Evolutionary conservation across 768 basidiomycete genomes (phyloP).

Genomic region (Rossbeevera mucosa): DNA sequence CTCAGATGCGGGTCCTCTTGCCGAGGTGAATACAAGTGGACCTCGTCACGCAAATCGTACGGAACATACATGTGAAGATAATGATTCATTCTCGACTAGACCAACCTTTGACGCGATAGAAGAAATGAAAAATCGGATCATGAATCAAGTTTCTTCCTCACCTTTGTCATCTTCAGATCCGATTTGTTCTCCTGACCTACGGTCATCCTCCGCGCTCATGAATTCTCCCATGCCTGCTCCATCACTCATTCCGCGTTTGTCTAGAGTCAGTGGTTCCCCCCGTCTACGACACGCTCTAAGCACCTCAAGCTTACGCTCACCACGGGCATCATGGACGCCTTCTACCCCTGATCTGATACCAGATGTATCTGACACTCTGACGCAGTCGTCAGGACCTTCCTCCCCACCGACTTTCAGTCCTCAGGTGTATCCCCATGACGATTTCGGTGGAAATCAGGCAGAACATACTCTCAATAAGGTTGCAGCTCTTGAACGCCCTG

Average conservation of each 20-base stretch:
- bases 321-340: slow-evolving; percentile 34
- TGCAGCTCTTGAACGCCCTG: slow-evolving; percentile 8
- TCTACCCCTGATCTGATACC: slow-evolving; percentile 57
- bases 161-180: slow-evolving; percentile 18
- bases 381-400: slow-evolving; percentile 50
- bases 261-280: slow-evolving; percentile 23
- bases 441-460: slow-evolving; percentile 8
- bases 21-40: slow-evolving; percentile 12
- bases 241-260: slow-evolving; percentile 31
- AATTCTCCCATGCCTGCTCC: slow-evolving; percentile 11
- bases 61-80: slow-evolving; percentile 14
- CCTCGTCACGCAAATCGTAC: slow-evolving; percentile 7
- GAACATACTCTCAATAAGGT: slow-evolving; percentile 4
- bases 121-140: slow-evolving; percentile 59
- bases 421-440: slow-evolving; percentile 16
- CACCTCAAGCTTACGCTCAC: slow-evolving; percentile 25
- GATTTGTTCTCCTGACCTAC: slow-evolving; percentile 11
- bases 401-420: slow-evolving; percentile 44
- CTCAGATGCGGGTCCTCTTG: slow-evolving; percentile 3
- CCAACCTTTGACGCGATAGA: slow-evolving; percentile 51
- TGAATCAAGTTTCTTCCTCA: slow-evolving; percentile 32
- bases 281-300: slow-evolving; percentile 25
- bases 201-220: slow-evolving; percentile 7
- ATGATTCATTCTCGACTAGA: slow-evolving; percentile 6
- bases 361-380: slow-evolving; percentile 56